Evolutionary conservation across 2,329 filamentous ascomycete species (phyloP), one percentile per base, ranked within the genome.

Genomic region (Metarhizium album): DNA sequence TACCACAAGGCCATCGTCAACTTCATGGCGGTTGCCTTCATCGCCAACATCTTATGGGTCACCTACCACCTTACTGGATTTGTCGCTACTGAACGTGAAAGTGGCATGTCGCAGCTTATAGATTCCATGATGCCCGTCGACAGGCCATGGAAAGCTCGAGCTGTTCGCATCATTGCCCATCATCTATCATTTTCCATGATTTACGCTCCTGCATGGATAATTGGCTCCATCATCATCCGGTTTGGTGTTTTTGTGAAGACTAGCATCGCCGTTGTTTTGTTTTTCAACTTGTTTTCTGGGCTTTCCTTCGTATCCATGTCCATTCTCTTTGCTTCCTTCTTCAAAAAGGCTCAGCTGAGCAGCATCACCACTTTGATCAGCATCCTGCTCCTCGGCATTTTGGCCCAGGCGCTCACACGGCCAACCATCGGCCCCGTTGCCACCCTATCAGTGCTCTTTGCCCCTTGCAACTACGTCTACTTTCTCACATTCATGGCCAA

Each of bases 111-210:
- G 4, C 87, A 90, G 55, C 74, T 96, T 27, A 81, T 96, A 42
- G 90, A 96, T 67, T 85, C 88, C 50, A 95, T 95, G 88, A 90
- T 93, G 74, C 85, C 87, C 1, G 87, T 87, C 50, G 75, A 76
- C 50, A 76, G 76, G 46, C 73, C 79, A 42, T 94, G 88, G 87
- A 76, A 88, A 60, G 82, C 86, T 9, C 87, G 91, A 67, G 79
- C 82, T 22, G 84, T 86, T 2, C 78, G 90, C n/a, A 74, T 95
- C 14, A 62, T 90, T 8, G 83, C 90, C 0, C 84, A 90, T 54
- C 88, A 95, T 62, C 64, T 93, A 24, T 81, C 89, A 0, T 93
- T 95, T 60, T 82, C 87, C 52, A 65, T 87, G 6, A 75, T 95
- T 22, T 95, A 95, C 60, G 65, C 86, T 2, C 88, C 89, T 0